Conservation (phyloP, 2,329 filamentous ascomycete species). For the Decorospora gaudefroyi region DNA sequence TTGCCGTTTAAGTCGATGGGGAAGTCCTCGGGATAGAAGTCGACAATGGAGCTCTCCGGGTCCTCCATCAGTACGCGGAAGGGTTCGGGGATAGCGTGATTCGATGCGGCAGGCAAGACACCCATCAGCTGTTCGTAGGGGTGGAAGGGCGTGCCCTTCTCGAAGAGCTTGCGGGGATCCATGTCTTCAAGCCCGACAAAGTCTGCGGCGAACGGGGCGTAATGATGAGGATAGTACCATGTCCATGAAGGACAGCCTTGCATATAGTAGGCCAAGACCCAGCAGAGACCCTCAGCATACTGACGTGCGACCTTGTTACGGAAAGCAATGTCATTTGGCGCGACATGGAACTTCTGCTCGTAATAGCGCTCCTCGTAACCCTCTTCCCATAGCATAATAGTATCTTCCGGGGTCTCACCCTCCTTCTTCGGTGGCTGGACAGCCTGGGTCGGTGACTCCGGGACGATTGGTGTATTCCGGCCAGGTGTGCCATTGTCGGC, state of each 20-base stretch:
- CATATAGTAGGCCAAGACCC: constrained; percentile 97
- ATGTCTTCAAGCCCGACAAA: constrained; percentile 83
- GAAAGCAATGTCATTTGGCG: constrained; percentile 80
- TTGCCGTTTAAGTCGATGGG: constrained; percentile 94
- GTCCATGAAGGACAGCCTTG: constrained; percentile 98
- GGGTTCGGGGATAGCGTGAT: constrained; percentile 82
- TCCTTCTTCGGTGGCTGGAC: constrained; percentile 38
- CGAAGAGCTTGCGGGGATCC: constrained; percentile 69
- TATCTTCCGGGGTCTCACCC: constrained; percentile 73
- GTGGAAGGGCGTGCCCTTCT: constrained; percentile 81
- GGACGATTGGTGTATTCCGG: constrained; percentile 59
- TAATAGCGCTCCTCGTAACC: constrained; percentile 97
- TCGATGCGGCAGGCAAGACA: constrained; percentile 89
- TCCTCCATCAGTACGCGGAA: constrained; percentile 93
- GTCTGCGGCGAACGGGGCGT: constrained; percentile 94
- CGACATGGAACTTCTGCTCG: constrained; percentile 90
- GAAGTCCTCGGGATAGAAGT: constrained; percentile 97
- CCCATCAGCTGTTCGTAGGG: constrained; percentile 99
- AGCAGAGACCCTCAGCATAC: constrained; percentile 94
- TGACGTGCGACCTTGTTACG: constrained; percentile 83
- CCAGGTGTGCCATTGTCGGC: constrained; percentile 64
- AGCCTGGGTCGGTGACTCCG: constrained; percentile 54
- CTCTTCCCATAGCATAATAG: constrained; percentile 89
- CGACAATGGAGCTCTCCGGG: constrained; percentile 86
- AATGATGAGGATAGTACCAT: constrained; percentile 99